These are phyloP conservation scores for Colletotrichum siamense DNA, from an alignment of 2,329 filamentous ascomycete species.

Conservation along the genomic window DNA sequence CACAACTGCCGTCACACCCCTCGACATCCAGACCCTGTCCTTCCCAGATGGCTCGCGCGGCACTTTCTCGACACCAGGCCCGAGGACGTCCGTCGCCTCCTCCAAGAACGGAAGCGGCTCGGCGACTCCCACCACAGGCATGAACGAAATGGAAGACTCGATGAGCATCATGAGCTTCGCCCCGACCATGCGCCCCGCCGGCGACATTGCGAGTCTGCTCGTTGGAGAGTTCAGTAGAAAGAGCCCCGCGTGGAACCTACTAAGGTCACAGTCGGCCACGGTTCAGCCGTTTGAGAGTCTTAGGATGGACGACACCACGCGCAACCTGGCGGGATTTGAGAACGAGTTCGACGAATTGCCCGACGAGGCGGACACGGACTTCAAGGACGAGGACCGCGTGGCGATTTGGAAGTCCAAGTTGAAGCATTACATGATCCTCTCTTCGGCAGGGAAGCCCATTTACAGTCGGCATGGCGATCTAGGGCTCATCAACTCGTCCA, in stretches of 20 bases:
- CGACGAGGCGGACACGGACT: conserved; percentile 48
- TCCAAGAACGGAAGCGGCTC: conserved; percentile 47
- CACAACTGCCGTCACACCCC: conserved; percentile 83
- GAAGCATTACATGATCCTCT: conserved; percentile 97
- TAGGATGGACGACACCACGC: conserved; percentile 46
- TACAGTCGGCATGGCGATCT: conserved; percentile 95
- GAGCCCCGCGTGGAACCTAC: conserved; percentile 72
- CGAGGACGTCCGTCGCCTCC: conserved; percentile 31
- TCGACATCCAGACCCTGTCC: conserved; percentile 80
- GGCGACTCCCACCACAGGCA: conserved; percentile 41
- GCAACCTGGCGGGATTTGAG: conserved; percentile 70
- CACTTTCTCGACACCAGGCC: conserved; percentile 56
- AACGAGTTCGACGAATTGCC: conserved; percentile 81
- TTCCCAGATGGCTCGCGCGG: conserved; percentile 74
- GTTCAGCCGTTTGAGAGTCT: conserved; percentile 66
- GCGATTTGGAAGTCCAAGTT: conserved; percentile 86
- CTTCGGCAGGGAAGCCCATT: conserved; percentile 94
- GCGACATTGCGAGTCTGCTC: conserved; percentile 83
- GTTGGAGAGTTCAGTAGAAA: conserved; percentile 71
- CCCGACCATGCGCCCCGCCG: conserved; percentile 65
- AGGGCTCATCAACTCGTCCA: conserved; percentile 87
- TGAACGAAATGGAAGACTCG: conserved; percentile 63
- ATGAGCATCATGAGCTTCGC: conserved; percentile 72
- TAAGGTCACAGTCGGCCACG: conserved; percentile 66
- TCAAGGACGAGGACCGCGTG: conserved; percentile 65